These are phyloP conservation scores for Cenchrus purpureus DNA, from an alignment of 176 grass and related monocot species.

Conservation along the genomic window DNA sequence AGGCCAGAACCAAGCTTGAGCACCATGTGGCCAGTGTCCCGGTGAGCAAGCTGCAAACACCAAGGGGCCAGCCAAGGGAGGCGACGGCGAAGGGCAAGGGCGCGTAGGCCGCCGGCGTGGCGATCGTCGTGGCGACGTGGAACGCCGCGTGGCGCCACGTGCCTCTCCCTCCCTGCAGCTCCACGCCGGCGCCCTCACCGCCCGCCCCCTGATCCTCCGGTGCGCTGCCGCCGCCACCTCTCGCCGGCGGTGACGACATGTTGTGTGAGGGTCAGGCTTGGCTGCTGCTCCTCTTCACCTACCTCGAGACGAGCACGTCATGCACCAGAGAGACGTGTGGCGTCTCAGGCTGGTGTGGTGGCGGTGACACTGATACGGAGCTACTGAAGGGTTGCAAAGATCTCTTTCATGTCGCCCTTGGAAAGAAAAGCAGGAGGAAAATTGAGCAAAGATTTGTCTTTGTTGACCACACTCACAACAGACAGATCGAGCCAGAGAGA, in stretches of 20 bases:
- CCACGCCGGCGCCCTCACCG: background rate
- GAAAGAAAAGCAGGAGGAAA: no score
- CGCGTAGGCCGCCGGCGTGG: conserved; percentile 80
- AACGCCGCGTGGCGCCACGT: conserved; percentile 79
- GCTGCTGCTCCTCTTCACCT: background rate
- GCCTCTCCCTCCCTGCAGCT: conserved; percentile 44
- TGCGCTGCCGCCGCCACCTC: conserved; percentile 2
- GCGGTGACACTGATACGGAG: no score
- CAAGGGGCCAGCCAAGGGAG: conserved; percentile 81
- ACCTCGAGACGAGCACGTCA: background rate
- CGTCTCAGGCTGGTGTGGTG: background rate
- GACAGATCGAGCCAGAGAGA: background rate
- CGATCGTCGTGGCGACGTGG: conserved; percentile 79
- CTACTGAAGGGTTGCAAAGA: background rate
- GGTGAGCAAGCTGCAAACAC: conserved; percentile 68
- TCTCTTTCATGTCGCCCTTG: background rate
- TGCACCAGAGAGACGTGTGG: no score
- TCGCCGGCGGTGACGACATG: conserved; percentile 21
- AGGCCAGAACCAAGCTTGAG: conserved; percentile 67
- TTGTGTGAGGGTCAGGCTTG: no score
- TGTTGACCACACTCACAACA: conserved; percentile 1
- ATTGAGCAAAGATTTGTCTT: background rate
- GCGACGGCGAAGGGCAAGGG: conserved; percentile 76
- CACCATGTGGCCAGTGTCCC: conserved; percentile 77
- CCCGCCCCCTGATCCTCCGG: conserved; percentile 19